A percentile compares a stretch with the other conserved stretches of the same genome.
Conservation (phyloP, 73 alveolate genomes). For the Durusdinium trenchii region DNA sequence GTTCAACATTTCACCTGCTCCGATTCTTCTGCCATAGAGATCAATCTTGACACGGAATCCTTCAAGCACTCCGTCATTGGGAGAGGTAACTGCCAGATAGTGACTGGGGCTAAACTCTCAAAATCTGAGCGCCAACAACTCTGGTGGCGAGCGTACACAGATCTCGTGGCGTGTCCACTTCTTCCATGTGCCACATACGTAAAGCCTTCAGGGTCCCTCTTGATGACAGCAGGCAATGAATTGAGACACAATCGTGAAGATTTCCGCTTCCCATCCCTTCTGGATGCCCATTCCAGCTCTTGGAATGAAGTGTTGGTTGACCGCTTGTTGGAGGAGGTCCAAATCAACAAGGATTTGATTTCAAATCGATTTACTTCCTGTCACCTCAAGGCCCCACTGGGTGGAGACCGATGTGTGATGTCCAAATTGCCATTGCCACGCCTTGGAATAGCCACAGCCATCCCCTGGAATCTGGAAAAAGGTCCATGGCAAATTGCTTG, state of each 20-base stretch:
- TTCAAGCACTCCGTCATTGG: neutral
- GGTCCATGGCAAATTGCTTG: conserved; percentile 31
- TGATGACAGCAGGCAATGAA: conserved; percentile 57
- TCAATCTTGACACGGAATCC: conserved; percentile 33
- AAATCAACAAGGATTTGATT: neutral
- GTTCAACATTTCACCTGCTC: neutral
- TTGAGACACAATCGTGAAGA: neutral
- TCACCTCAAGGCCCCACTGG: conserved; percentile 36
- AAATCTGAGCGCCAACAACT: conserved; percentile 7
- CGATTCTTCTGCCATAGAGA: neutral
- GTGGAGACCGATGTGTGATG: conserved; percentile 93
- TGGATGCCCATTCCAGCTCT: neutral
- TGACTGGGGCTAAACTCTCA: neutral
- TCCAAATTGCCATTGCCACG: conserved; percentile 55
- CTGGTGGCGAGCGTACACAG: conserved; percentile 26
- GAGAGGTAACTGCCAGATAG: neutral
- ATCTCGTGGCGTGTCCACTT: neutral
- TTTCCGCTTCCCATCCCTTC: conserved; percentile 26
- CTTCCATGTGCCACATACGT: neutral
- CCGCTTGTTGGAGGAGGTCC: neutral
- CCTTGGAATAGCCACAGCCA: conserved; percentile 55
- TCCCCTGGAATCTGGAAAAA: neutral
- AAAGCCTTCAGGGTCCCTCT: conserved; percentile 29
- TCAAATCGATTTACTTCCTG: conserved; percentile 13
- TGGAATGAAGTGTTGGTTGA: neutral